Conservation (phyloP, 495 filamentous ascomycete species). For the Podospora anserina region DNA sequence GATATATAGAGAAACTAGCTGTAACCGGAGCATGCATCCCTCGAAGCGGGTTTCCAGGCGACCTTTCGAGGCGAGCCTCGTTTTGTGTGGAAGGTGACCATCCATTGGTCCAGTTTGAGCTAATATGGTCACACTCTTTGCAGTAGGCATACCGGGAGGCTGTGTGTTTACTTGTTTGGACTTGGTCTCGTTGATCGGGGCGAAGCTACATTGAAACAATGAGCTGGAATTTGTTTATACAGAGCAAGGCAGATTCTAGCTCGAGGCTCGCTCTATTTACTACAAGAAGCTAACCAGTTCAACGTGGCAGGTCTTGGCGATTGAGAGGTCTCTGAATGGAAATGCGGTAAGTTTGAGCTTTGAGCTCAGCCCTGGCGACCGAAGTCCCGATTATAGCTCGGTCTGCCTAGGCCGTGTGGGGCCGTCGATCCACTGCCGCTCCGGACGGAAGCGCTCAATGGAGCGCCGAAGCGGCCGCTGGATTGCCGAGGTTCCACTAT, state of each 20-base stretch:
- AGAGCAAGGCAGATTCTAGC: no score
- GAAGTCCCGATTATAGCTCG: not conserved
- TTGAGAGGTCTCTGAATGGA: not conserved
- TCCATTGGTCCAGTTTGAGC: not conserved
- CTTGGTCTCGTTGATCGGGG: no score
- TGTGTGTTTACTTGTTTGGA: no score
- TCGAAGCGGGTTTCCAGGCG: not conserved
- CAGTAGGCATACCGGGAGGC: not conserved
- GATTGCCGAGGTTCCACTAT: constrained; percentile 12
- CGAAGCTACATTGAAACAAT: no score
- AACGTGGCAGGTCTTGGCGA: no score
- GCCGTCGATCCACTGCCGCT: not conserved
- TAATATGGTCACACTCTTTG: not conserved
- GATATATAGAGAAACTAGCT: not conserved
- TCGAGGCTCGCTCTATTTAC: no score
- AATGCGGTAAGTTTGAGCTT: not conserved
- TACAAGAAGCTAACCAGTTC: no score
- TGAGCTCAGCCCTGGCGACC: constrained; percentile 5
- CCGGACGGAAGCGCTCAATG: not conserved
- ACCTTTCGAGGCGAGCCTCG: not conserved
- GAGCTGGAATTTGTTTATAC: no score
- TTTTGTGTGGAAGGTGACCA: not conserved
- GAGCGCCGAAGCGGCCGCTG: not conserved
- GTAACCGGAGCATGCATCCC: not conserved
- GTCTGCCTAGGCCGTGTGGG: not conserved